Conservation (phyloP, 2,329 filamentous ascomycete species). For the Phoma sp. region DNA sequence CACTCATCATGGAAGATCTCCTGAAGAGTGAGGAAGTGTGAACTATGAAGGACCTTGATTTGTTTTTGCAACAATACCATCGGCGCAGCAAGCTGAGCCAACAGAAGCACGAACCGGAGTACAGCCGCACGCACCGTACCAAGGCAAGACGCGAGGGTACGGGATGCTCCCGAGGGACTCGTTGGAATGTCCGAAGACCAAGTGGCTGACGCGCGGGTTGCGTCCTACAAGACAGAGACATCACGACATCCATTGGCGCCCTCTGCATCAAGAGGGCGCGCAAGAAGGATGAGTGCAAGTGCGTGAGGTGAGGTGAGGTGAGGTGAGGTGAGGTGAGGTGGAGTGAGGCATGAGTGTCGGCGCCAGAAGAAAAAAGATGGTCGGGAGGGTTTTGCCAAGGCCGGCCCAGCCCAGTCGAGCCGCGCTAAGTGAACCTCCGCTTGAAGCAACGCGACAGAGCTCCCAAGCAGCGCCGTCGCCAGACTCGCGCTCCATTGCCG, state of each 20-base stretch:
- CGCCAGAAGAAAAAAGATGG: slow-evolving; percentile 17
- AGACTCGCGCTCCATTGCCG: slow-evolving; percentile 3
- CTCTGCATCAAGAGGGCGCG: slow-evolving; percentile 10
- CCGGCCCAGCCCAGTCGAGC: too few species aligned
- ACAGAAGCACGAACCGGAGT: slow-evolving; percentile 44
- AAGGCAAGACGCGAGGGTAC: slow-evolving; percentile 56
- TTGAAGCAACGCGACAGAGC: slow-evolving; percentile 13
- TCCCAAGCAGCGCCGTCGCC: slow-evolving; percentile 9
- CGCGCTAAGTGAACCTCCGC: slow-evolving; percentile 25
- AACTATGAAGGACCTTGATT: slow-evolving; percentile 61
- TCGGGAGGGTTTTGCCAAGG: neutral
- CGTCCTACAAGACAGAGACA: slow-evolving; percentile 8
- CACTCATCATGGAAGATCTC: slow-evolving; percentile 52
- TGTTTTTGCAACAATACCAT: slow-evolving; percentile 53
- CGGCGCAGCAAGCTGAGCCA: slow-evolving; percentile 19
- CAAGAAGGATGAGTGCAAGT: too few species aligned
- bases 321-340: neutral
- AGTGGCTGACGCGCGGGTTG: slow-evolving; percentile 55
- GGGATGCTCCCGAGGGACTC: slow-evolving; percentile 56
- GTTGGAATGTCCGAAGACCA: slow-evolving; percentile 49
- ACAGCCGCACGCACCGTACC: slow-evolving; percentile 51
- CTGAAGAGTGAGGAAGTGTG: slow-evolving; percentile 57
- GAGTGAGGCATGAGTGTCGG: neutral
- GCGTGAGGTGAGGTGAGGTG: neutral
- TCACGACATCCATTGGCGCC: neutral